Conservation (phyloP, 192 early-diverging fungal genomes). For the Dispira parvispora region DNA sequence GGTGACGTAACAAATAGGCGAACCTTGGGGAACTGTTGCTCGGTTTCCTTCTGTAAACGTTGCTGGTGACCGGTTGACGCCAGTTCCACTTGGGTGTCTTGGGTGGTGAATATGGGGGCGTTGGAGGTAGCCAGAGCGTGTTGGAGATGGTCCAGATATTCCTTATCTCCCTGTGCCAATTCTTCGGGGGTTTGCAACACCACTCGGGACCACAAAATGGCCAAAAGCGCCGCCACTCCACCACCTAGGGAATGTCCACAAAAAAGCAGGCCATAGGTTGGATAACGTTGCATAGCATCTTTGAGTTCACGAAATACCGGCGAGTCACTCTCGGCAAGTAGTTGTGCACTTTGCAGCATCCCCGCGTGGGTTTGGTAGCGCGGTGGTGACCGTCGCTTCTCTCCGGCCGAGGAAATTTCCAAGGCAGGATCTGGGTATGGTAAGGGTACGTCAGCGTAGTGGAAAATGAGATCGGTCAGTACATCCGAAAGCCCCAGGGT, state of each 20-base stretch:
- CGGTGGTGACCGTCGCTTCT: slow-evolving; percentile 10
- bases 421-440: slow-evolving; percentile 16
- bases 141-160: not conserved
- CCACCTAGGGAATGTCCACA: slow-evolving; percentile 83
- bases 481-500: slow-evolving; percentile 74
- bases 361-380: slow-evolving; percentile 59
- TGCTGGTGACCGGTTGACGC: no score
- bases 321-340: slow-evolving; percentile 44
- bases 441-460: slow-evolving; percentile 39
- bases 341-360: slow-evolving; percentile 65
- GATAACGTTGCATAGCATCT: slow-evolving; percentile 48
- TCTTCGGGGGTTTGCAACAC: slow-evolving; percentile 16
- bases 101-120: not conserved
- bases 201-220: slow-evolving; percentile 50
- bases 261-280: slow-evolving; percentile 64
- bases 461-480: slow-evolving; percentile 73
- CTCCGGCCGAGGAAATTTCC: slow-evolving; percentile 12
- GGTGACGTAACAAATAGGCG: slow-evolving; percentile 45
- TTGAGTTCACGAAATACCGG: slow-evolving; percentile 55
- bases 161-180: not conserved
- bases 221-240: slow-evolving; percentile 63
- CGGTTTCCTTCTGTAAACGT: no score
- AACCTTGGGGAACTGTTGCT: not conserved
- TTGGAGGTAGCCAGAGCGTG: not conserved
- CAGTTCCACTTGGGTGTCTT: not conserved